Conservation (phyloP, 2,329 filamentous ascomycete genomes). For the Davidsoniella neocaledoniae region DNA sequence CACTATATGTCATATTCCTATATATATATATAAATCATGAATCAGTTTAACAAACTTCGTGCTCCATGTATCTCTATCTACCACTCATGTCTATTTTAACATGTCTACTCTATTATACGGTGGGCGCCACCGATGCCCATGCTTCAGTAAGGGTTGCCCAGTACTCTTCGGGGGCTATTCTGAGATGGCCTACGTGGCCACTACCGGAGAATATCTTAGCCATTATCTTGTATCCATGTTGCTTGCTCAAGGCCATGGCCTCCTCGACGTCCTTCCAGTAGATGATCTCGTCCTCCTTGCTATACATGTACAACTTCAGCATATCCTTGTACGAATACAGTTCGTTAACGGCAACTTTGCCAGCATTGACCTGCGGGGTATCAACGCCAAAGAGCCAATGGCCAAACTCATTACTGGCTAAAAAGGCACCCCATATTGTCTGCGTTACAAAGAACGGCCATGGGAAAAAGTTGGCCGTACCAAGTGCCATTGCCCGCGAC, state of each 20-base stretch:
- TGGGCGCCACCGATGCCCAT: conserved; percentile 6
- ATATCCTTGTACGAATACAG: conserved; percentile 21
- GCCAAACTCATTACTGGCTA: conserved; percentile 21
- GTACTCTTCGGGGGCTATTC: conserved; percentile 37
- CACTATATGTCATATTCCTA: neutral
- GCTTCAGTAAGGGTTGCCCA: conserved; percentile 25
- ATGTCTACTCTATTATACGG: neutral
- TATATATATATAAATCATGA: neutral
- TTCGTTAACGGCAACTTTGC: conserved; percentile 17
- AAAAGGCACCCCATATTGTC: conserved; percentile 26
- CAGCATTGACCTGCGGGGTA: conserved; percentile 24
- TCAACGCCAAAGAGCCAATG: conserved; percentile 23
- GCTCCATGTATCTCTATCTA: neutral
- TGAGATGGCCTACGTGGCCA: conserved; percentile 44
- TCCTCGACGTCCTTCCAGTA: conserved; percentile 36
- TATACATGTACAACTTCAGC: conserved; percentile 40
- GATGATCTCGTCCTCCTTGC: conserved; percentile 40
- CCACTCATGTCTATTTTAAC: neutral
- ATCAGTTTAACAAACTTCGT: neutral
- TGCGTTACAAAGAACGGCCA: conserved; percentile 33
- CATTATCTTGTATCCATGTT: conserved; percentile 31
- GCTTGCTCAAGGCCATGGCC: conserved; percentile 31
- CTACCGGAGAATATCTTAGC: conserved; percentile 39
- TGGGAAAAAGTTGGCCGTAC: conserved; percentile 29
- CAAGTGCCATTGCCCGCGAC: conserved; percentile 36